A percentile compares a stretch with the other conserved stretches of the same genome.
Conservation (phyloP, 768 basidiomycete genomes). For the Rhodotorula toruloides region DNA sequence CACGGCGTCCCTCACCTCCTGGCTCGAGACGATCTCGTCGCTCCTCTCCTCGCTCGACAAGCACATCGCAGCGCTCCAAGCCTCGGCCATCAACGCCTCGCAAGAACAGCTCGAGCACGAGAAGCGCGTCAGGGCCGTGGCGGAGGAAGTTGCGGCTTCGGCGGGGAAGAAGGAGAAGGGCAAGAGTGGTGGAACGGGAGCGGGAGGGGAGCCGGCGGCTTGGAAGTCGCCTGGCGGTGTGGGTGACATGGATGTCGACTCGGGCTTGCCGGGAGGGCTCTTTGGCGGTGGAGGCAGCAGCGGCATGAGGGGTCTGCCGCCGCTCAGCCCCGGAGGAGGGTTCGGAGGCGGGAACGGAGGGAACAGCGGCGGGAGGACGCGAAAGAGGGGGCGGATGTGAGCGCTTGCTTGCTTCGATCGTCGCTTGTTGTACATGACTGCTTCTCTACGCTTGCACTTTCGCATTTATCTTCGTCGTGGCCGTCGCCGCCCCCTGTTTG, state of each 20-base stretch:
- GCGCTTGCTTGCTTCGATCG: no score
- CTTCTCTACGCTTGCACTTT: no score
- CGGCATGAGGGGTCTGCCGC: no score
- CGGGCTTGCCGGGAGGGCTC: no score
- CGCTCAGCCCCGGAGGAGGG: no score
- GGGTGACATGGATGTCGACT: neutral
- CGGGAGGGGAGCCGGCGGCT: neutral
- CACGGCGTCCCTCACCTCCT: conserved; percentile 19
- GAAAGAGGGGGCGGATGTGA: no score
- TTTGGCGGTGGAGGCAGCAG: no score
- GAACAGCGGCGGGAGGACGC: no score
- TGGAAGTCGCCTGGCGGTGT: no score
- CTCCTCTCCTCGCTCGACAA: conserved; percentile 68
- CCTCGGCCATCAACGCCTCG: conserved; percentile 1
- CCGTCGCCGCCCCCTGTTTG: no score
- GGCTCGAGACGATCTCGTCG: conserved; percentile 56
- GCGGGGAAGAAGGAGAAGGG: conserved; percentile 5
- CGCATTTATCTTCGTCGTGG: neutral
- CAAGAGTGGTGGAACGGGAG: neutral
- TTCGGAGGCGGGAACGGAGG: no score
- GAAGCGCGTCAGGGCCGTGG: conserved; percentile 1
- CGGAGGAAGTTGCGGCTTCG: neutral
- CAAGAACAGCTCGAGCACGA: conserved; percentile 6
- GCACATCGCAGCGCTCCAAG: conserved; percentile 58
- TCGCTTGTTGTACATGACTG: no score